Base-by-base conservation (phyloP, 1,284 basidiomycete species). In the Heterobasidion irregulare region DNA sequence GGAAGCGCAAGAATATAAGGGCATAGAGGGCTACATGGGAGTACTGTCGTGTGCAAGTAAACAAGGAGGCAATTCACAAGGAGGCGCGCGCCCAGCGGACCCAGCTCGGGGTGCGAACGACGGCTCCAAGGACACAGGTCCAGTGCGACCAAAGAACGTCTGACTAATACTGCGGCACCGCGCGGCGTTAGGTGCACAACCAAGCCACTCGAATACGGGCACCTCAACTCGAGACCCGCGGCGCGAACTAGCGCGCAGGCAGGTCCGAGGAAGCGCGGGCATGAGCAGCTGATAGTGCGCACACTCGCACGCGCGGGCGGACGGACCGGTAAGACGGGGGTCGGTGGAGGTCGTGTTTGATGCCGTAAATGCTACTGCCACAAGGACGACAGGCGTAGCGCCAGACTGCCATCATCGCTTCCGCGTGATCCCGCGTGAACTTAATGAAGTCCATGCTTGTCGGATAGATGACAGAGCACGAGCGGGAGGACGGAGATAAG, bases 21-120 rank as follows among this genome's bases (percentile, higher is more conserved):
- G 26, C 26, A 26, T 26, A 26, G 26, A 26, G 26, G 26, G 26
- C 5, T 5, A 26, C 26, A 26, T 26, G 26, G 26, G 26, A 5
- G 26, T 26, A 4, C 26, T 26, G 26, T 26, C 26, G 26, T 26
- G 4, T 4, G 26, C 26, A 26, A 26, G 26, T 26, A 26, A 26
- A 26, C 26, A 26, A 26, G 6, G 26, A 26, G 26, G 26, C 26
- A 26, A 26, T 26, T 6, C 26, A 26, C n/a, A 41, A 41, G 12
- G 38, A 12, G 38, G n/a, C 12, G n/a, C 38, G 53, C 41, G 45
- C 56, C 53, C 59, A 52, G 53, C 56, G 56, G 47, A 53, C 59
- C 57, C 60, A 59, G 51, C 60, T 61, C n/a, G 38, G 56, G 57
- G 55, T 56, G 57, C 59, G 59, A 61, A 58, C 54, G 41, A 45